A percentile compares a stretch with the other conserved stretches of the same genome.
Conservation (phyloP, 768 basidiomycete genomes). For the Lentinula lateritia region DNA sequence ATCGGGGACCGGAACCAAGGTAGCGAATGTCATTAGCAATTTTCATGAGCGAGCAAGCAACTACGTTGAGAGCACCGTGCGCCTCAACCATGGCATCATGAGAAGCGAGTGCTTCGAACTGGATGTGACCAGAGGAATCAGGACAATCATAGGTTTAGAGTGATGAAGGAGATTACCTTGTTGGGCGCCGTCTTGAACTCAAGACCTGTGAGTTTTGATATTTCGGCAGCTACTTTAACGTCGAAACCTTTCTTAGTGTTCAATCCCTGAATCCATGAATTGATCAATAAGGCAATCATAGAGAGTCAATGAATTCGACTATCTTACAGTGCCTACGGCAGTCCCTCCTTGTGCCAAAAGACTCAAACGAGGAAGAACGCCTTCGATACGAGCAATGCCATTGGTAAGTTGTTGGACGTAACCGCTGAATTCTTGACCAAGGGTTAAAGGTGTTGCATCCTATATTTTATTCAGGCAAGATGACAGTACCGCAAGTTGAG, state of each 20-base stretch:
- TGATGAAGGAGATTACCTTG: constrained; percentile 52
- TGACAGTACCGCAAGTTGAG: not conserved
- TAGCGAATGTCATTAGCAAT: constrained; percentile 99
- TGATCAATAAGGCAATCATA: not conserved
- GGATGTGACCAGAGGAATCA: not conserved
- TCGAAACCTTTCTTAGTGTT: constrained; percentile 98
- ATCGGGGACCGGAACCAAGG: constrained; percentile 95
- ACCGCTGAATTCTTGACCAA: constrained; percentile 98
- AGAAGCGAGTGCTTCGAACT: constrained; percentile 98
- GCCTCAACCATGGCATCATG: constrained; percentile 98
- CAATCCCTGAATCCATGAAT: constrained; percentile 57
- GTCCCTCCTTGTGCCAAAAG: constrained; percentile 96
- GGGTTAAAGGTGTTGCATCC: constrained; percentile 96
- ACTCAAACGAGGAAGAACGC: constrained; percentile 78
- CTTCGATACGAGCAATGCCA: constrained; percentile 81
- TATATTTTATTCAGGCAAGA: constrained; percentile 23
- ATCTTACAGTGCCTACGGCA: constrained; percentile 89
- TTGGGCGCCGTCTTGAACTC: constrained; percentile 96
- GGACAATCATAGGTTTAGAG: not conserved
- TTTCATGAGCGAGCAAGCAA: constrained; percentile 98
- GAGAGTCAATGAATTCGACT: not conserved
- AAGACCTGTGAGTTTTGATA: constrained; percentile 86
- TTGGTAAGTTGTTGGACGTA: constrained; percentile 94
- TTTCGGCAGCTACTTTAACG: constrained; percentile 86
- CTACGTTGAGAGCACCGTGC: constrained; percentile 91